Evolutionary conservation across 768 basidiomycete genomes (phyloP).

Genomic region (Daedalea quercina): DNA sequence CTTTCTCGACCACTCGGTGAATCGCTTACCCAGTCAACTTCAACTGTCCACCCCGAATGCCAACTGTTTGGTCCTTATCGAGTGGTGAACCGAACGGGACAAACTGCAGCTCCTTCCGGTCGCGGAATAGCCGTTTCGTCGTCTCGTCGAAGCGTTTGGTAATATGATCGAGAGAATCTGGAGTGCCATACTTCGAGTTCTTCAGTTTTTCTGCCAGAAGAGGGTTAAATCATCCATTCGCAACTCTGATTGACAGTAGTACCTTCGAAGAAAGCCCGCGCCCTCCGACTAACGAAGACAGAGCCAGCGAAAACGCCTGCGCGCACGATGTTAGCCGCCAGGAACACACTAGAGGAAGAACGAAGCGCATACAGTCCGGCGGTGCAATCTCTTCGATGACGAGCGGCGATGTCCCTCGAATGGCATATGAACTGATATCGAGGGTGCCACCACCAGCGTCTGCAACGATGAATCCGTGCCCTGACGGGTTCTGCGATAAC

Average conservation of each 20-base stretch:
- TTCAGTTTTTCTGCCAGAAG: constrained; percentile 57
- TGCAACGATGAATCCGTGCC: constrained; percentile 71
- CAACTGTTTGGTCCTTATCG: constrained; percentile 64
- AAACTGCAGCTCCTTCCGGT: constrained; percentile 60
- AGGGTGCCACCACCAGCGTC: constrained; percentile 80
- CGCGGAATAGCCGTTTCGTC: constrained; percentile 72
- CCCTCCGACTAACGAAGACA: constrained; percentile 73
- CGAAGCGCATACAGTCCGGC: constrained; percentile 51
- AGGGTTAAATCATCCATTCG: constrained; percentile 1
- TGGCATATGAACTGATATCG: constrained; percentile 76
- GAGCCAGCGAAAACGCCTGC: constrained; percentile 79
- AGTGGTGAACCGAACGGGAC: constrained; percentile 73
- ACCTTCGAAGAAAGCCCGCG: constrained; percentile 70
- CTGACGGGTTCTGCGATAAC: constrained; percentile 53
- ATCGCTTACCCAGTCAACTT: constrained; percentile 57
- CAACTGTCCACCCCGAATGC: constrained; percentile 66
- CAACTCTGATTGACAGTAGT: constrained; percentile 9
- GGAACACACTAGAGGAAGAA: background rate
- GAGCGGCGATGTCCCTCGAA: constrained; percentile 60
- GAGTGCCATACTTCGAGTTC: constrained; percentile 63
- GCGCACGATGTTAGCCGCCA: background rate
- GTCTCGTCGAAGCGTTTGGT: constrained; percentile 78
- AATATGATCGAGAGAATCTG: constrained; percentile 71
- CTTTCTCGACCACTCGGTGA: background rate
- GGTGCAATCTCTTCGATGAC: constrained; percentile 81